Conservation (phyloP, 148 eudicot genomes). For the Fagopyrum homotropicum region DNA sequence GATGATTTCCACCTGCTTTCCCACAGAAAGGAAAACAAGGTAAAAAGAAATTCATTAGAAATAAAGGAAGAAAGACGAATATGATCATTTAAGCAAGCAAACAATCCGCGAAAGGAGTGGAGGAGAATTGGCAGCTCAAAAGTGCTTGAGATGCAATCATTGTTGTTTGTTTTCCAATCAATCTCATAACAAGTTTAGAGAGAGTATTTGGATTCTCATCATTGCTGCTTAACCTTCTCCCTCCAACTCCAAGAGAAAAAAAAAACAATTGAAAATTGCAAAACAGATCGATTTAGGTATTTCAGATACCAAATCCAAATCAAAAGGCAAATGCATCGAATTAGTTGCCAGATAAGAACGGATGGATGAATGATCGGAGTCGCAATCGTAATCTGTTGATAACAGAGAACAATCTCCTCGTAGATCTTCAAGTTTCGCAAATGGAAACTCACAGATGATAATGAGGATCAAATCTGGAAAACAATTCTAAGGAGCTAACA, state of each 20-base stretch:
- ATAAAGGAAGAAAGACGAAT: neutral
- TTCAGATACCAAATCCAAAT: neutral
- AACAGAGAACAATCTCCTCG: neutral
- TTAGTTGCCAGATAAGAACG: neutral
- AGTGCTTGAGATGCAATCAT: slow-evolving; percentile 19
- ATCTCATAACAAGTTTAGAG: slow-evolving; percentile 7
- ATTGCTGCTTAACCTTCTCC: slow-evolving; percentile 11
- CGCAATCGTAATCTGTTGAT: slow-evolving; percentile 3
- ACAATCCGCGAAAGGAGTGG: neutral
- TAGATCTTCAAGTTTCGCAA: slow-evolving; percentile 22
- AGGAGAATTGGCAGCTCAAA: slow-evolving; percentile 16
- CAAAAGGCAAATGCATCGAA: slow-evolving; percentile 12
- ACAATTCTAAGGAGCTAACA: neutral
- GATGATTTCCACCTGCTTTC: neutral
- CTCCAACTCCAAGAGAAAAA: neutral
- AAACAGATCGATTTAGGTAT: neutral
- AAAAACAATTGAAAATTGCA: neutral
- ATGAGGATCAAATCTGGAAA: neutral
- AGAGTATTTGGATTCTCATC: slow-evolving; percentile 17
- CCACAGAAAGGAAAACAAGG: neutral
- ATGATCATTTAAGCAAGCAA: neutral
- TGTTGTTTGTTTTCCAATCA: neutral
- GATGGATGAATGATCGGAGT: slow-evolving; percentile 20
- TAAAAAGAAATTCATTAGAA: neutral
- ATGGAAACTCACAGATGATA: neutral